Conservation (phyloP, 768 basidiomycete genomes). For the Leucosporidium yakuticum region DNA sequence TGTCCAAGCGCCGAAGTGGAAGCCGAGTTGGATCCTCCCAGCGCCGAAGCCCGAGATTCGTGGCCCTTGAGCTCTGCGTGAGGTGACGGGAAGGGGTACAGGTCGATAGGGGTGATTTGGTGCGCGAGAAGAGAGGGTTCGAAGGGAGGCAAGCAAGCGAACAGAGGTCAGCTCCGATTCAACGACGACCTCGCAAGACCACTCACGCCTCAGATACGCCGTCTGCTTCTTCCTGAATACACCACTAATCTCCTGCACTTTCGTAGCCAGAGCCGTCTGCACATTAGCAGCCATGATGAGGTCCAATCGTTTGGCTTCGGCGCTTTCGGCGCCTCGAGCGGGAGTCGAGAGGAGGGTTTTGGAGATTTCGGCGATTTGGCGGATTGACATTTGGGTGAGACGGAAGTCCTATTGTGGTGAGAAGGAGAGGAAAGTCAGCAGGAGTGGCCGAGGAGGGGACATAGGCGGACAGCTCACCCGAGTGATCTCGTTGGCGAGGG, state of each 20-base stretch:
- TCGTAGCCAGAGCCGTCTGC: constrained; percentile 90
- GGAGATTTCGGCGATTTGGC: constrained; percentile 54
- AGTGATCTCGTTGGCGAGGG: constrained; percentile 78
- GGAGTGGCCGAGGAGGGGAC: neutral
- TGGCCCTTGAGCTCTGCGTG: constrained; percentile 83
- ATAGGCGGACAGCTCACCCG: constrained; percentile 49
- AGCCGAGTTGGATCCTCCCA: neutral
- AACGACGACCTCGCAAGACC: neutral
- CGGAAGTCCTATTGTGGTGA: constrained; percentile 66
- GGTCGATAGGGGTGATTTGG: neutral
- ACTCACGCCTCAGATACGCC: constrained; percentile 95
- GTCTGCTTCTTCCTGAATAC: constrained; percentile 95
- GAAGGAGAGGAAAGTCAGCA: neutral
- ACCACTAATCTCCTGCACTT: constrained; percentile 86
- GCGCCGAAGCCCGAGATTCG: constrained; percentile 64
- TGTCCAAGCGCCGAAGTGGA: neutral
- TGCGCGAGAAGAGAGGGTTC: neutral
- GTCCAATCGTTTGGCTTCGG: constrained; percentile 27
- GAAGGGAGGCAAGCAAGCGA: neutral
- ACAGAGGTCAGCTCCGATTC: neutral
- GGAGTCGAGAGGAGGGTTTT: constrained; percentile 47
- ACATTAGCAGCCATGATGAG: constrained; percentile 69
- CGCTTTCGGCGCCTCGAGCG: constrained; percentile 55
- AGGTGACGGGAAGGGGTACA: neutral
- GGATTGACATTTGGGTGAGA: constrained; percentile 56